Evolutionary conservation across 2,329 filamentous ascomycete genomes (phyloP).

Genomic region (Hypoxylon sp.): DNA sequence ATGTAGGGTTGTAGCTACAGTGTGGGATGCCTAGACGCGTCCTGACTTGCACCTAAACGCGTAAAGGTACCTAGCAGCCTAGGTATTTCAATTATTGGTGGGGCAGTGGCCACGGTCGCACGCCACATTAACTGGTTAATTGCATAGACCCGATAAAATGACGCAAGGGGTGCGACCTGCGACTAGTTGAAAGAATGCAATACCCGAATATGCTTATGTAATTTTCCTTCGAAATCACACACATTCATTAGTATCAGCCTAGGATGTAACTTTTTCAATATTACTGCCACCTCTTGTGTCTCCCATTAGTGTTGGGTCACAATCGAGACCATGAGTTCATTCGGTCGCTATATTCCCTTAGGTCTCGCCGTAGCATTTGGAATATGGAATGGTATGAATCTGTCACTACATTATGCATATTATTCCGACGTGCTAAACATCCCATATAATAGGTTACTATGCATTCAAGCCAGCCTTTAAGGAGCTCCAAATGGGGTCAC

Average conservation of each 20-base stretch:
- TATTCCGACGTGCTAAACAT: constrained; percentile 26
- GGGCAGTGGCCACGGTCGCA: constrained; percentile 4
- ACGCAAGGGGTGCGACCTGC: not conserved
- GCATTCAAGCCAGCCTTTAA: constrained; percentile 46
- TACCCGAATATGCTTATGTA: not conserved
- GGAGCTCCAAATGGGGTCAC: constrained; percentile 40
- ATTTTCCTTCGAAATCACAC: constrained; percentile 4
- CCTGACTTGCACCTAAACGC: constrained; percentile 38
- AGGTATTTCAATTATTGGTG: constrained; percentile 18
- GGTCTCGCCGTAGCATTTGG: constrained; percentile 54
- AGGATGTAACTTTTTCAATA: not conserved
- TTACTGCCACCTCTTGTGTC: not conserved
- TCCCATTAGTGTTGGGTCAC: not conserved
- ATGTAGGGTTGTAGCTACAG: constrained; percentile 1
- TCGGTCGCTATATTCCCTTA: constrained; percentile 48
- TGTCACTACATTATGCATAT: constrained; percentile 1
- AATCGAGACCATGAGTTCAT: constrained; percentile 46
- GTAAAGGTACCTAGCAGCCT: constrained; percentile 21
- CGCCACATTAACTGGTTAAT: constrained; percentile 10
- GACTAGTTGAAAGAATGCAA: not conserved
- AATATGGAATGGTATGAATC: constrained; percentile 54
- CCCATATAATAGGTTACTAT: constrained; percentile 46
- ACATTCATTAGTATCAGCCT: not conserved
- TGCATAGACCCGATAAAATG: not conserved
- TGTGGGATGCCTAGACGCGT: constrained; percentile 39